A percentile compares a stretch with the other conserved stretches of the same genome.
phyloP scores from a whole-genome alignment of 306 rosid genomes.

The Cajanus cajan region DNA sequence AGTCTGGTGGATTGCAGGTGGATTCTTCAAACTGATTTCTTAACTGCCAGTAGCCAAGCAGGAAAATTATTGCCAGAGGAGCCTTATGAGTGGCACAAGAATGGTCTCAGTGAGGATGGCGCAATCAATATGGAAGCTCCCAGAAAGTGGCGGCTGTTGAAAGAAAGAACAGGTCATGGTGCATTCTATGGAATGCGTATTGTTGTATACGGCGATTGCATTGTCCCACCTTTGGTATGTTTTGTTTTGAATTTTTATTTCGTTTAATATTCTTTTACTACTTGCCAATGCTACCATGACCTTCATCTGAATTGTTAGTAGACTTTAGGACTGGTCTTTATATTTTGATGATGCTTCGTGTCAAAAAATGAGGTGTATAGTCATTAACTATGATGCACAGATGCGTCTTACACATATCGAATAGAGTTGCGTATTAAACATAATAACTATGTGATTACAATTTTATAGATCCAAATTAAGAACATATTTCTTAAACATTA shows the following conservation, averaged over 20 bases:
- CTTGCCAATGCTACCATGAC: neutral
- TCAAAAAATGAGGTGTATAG: neutral
- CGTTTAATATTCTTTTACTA: neutral
- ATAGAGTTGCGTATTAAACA: too few relatives aligned
- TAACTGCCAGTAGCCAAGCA: slow-evolving; percentile 66
- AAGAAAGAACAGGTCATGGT: slow-evolving; percentile 83
- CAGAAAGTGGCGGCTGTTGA: slow-evolving; percentile 86
- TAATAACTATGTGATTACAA: too few relatives aligned
- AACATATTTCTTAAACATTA: too few relatives aligned
- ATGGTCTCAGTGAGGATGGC: slow-evolving; percentile 82
- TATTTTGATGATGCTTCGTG: neutral
- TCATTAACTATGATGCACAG: too few relatives aligned
- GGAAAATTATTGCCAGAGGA: slow-evolving; percentile 72
- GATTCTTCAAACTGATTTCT: slow-evolving; percentile 86
- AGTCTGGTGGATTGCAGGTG: slow-evolving; percentile 62
- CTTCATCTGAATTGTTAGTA: neutral
- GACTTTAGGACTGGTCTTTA: neutral
- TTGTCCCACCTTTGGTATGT: slow-evolving; percentile 84
- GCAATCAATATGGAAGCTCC: slow-evolving; percentile 93
- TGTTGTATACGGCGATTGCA: slow-evolving; percentile 78
- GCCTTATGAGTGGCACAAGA: slow-evolving; percentile 84
- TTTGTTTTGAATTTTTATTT: slow-evolving; percentile 5
- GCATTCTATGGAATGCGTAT: slow-evolving; percentile 78
- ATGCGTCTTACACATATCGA: too few relatives aligned
- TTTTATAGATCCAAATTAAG: too few relatives aligned